Evolutionary conservation across 208 protist species (phyloP).

Genomic region (Borovskyia barvae): DNA sequence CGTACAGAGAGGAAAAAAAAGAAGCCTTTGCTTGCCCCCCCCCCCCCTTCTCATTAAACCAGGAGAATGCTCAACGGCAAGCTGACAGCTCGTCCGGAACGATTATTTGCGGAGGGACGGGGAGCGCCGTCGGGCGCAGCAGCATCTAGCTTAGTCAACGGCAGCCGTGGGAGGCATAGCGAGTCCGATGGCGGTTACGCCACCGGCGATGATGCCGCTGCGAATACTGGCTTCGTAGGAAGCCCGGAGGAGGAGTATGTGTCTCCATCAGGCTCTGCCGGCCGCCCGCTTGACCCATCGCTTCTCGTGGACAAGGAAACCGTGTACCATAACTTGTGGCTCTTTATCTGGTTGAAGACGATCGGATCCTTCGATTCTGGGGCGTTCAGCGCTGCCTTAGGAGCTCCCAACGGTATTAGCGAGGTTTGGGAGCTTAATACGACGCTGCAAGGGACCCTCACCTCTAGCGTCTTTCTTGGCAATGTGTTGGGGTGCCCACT

Average conservation of each 20-base stretch:
- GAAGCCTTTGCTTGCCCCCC: too few species aligned
- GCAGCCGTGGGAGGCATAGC: not conserved
- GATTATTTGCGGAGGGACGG: too few species aligned
- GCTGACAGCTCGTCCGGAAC: constrained; percentile 7
- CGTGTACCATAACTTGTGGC: constrained; percentile 55
- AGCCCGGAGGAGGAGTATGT: not conserved
- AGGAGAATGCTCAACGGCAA: constrained; percentile 7
- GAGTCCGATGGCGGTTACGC: not conserved
- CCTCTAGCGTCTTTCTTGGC: constrained; percentile 84
- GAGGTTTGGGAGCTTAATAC: constrained; percentile 52
- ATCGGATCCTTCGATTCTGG: constrained; percentile 88
- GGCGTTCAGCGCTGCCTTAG: constrained; percentile 82
- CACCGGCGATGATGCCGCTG: not conserved
- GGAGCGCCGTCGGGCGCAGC: too few species aligned
- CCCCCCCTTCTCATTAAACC: not conserved
- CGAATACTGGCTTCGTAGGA: not conserved
- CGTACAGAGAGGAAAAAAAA: not conserved
- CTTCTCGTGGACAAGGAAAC: constrained; percentile 22
- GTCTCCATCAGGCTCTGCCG: not conserved
- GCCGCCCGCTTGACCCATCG: not conserved
- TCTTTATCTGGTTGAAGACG: constrained; percentile 83
- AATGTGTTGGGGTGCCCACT: constrained; percentile 81
- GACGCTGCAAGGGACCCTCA: constrained; percentile 66
- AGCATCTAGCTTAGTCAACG: not conserved
- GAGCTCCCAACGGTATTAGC: constrained; percentile 67